Percentiles rank a stretch among this genome's conserved stretches.
These are phyloP conservation scores for Coniochaeta sp. DNA, from an alignment of 2,329 filamentous ascomycete species.

Conservation along the genomic window DNA sequence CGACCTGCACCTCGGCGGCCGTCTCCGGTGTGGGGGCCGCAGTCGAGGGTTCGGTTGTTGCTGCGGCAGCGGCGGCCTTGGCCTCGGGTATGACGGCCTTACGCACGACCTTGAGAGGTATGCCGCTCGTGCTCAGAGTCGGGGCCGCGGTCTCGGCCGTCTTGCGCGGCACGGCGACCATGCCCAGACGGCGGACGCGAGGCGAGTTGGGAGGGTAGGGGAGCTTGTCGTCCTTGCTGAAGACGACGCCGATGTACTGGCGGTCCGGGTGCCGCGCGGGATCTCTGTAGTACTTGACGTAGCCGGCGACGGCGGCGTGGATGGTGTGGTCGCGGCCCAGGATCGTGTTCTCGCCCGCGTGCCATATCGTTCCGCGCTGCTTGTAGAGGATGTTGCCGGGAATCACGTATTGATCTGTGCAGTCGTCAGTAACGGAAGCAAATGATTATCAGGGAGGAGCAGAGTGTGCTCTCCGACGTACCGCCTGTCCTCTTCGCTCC, in stretches of 20 bases:
- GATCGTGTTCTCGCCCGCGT: conserved; percentile 87
- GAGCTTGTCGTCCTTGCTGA: conserved; percentile 72
- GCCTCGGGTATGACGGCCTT: conserved; percentile 8
- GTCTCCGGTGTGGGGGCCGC: conserved; percentile 4
- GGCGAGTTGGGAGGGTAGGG: conserved; percentile 70
- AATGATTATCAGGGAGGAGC: not conserved
- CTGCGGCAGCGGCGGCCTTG: conserved; percentile 2
- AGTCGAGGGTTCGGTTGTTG: not conserved
- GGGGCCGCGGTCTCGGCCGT: conserved; percentile 22
- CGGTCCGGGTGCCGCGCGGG: conserved; percentile 73
- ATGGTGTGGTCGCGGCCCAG: conserved; percentile 97
- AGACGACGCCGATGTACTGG: conserved; percentile 91
- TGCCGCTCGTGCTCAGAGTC: conserved; percentile 27
- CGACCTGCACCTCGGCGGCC: not conserved
- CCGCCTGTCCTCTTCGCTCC: conserved; percentile 91
- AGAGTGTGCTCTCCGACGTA: conserved; percentile 34
- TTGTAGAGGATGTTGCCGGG: conserved; percentile 98
- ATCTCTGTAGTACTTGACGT: conserved; percentile 95
- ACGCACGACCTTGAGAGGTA: conserved; percentile 23
- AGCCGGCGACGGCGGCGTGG: conserved; percentile 76
- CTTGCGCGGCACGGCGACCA: conserved; percentile 47
- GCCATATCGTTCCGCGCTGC: conserved; percentile 92
- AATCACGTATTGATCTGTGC: conserved; percentile 78
- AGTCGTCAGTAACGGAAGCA: not conserved
- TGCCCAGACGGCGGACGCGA: conserved; percentile 67